These are phyloP conservation scores for Trichophyton rubrum DNA, from an alignment of 2,329 filamentous ascomycete genomes.

Conservation along the genomic window DNA sequence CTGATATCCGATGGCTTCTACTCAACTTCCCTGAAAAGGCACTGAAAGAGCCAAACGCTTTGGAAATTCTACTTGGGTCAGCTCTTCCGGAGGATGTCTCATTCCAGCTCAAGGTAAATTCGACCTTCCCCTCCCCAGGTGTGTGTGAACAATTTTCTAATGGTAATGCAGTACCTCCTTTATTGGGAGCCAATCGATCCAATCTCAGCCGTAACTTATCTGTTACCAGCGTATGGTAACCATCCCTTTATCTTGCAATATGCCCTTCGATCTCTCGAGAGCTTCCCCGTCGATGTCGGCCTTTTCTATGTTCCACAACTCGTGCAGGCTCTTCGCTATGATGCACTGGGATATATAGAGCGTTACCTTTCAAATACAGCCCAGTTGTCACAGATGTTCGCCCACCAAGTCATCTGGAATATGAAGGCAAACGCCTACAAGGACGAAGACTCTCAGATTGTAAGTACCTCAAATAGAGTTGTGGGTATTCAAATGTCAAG, in stretches of 20 bases:
- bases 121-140: no score
- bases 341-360: slow-evolving; percentile 86
- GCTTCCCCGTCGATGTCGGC: slow-evolving; percentile 87
- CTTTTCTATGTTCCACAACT: slow-evolving; percentile 99
- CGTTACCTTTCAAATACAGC: slow-evolving; percentile 94
- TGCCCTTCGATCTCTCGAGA: slow-evolving; percentile 87
- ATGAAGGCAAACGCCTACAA: slow-evolving; percentile 99
- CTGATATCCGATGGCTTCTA: slow-evolving; percentile 66
- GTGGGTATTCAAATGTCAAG: slow-evolving; percentile 12
- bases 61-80: slow-evolving; percentile 69
- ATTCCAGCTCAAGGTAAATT: slow-evolving; percentile 64
- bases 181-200: slow-evolving; percentile 92
- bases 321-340: slow-evolving; percentile 87
- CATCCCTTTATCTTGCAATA: slow-evolving; percentile 93
- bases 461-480: slow-evolving; percentile 33
- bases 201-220: slow-evolving; percentile 83
- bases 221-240: slow-evolving; percentile 79
- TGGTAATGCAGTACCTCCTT: slow-evolving; percentile 55
- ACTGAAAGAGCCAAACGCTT: slow-evolving; percentile 64
- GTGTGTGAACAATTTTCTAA: not conserved
- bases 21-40: slow-evolving; percentile 75
- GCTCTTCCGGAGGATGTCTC: slow-evolving; percentile 66
- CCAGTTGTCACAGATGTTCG: slow-evolving; percentile 94
- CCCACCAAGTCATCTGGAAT: slow-evolving; percentile 99
- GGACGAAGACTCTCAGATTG: slow-evolving; percentile 79